Conservation (phyloP, 108 stramenopile species). For the Nannochloropsis salina region DNA sequence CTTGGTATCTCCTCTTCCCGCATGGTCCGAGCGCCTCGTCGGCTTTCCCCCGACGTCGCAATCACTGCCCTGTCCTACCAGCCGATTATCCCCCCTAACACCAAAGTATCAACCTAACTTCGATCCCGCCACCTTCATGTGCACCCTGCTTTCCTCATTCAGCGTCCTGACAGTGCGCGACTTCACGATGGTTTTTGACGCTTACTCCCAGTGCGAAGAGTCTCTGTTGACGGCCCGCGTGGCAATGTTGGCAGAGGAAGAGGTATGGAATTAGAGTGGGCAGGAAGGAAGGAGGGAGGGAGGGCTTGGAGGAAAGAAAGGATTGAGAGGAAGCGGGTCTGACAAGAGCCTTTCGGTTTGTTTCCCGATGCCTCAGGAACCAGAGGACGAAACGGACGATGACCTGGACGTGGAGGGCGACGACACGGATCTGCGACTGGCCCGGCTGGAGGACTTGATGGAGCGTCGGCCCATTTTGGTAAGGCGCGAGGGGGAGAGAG, state of each 20-base stretch:
- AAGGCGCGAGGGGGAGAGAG: neutral
- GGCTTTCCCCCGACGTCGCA: constrained; percentile 46
- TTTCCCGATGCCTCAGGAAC: neutral
- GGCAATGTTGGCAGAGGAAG: constrained; percentile 68
- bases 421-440: constrained; percentile 83
- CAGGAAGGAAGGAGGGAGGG: constrained; percentile 31
- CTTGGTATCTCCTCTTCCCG: no score
- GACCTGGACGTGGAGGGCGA: constrained; percentile 50
- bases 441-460: constrained; percentile 85
- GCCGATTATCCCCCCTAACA: neutral
- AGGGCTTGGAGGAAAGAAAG: neutral
- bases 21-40: no score
- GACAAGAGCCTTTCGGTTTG: neutral
- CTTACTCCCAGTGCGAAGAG: constrained; percentile 92
- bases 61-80: neutral
- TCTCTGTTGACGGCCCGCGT: constrained; percentile 81
- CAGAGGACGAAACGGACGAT: constrained; percentile 29
- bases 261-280: constrained; percentile 58
- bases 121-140: neutral
- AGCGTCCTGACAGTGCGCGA: constrained; percentile 73
- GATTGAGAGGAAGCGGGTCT: neutral
- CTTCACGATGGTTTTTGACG: constrained; percentile 91
- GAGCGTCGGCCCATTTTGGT: constrained; percentile 77
- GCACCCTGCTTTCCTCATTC: neutral
- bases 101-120: neutral